These are phyloP conservation scores for Trichoderma citrinoviride DNA, from an alignment of 2,329 filamentous ascomycete species.

Conservation along the genomic window DNA sequence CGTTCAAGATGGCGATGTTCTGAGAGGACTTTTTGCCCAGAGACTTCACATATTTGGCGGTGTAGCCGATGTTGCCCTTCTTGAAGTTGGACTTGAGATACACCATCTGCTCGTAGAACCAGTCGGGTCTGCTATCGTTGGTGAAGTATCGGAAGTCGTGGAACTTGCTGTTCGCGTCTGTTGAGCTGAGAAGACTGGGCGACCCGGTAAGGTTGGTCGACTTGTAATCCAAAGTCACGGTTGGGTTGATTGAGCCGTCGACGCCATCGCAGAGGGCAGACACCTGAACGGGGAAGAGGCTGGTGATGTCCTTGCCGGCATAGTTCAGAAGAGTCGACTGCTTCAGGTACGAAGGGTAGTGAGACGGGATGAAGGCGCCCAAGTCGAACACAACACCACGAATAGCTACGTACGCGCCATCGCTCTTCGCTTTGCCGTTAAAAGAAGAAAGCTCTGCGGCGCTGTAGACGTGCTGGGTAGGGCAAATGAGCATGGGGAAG, in stretches of 20 bases:
- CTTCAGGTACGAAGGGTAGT: slow-evolving; percentile 66
- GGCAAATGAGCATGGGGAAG: slow-evolving; percentile 86
- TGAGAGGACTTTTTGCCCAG: slow-evolving; percentile 60
- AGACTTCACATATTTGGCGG: slow-evolving; percentile 69
- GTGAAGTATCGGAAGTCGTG: slow-evolving; percentile 89
- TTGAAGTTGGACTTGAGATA: slow-evolving; percentile 74
- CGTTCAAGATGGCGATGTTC: slow-evolving; percentile 74
- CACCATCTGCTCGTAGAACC: slow-evolving; percentile 88
- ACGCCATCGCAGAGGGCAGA: slow-evolving; percentile 83
- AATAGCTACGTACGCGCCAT: slow-evolving; percentile 70
- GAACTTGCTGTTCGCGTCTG: slow-evolving; percentile 73
- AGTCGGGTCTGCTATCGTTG: slow-evolving; percentile 80
- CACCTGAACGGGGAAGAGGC: slow-evolving; percentile 90
- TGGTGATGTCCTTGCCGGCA: slow-evolving; percentile 81
- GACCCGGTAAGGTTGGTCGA: slow-evolving; percentile 71
- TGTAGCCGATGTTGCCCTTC: slow-evolving; percentile 86
- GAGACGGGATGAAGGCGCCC: slow-evolving; percentile 65
- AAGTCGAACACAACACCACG: slow-evolving; percentile 89
- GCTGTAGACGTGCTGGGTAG: slow-evolving; percentile 84
- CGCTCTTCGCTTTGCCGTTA: slow-evolving; percentile 65
- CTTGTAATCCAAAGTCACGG: slow-evolving; percentile 82
- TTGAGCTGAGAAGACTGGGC: slow-evolving; percentile 60
- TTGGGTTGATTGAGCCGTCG: slow-evolving; percentile 60
- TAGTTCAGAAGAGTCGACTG: slow-evolving; percentile 68
- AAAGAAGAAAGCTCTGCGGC: slow-evolving; percentile 69